phyloP scores from a whole-genome alignment of 768 basidiomycete genomes.

The Boletus rubropictus region DNA sequence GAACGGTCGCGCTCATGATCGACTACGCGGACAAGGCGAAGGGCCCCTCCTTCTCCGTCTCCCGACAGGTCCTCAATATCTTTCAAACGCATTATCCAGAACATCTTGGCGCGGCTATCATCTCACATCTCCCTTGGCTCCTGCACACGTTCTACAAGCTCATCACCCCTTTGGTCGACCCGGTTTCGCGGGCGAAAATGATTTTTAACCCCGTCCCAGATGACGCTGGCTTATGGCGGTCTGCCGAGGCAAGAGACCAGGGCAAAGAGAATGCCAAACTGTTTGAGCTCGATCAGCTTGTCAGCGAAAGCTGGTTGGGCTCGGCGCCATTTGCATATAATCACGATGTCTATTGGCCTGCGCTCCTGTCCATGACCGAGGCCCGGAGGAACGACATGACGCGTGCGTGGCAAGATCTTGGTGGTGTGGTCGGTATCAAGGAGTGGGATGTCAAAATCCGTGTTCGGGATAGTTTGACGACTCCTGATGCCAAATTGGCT shows the following conservation, averaged over 20 bases:
- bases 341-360: slow-evolving; percentile 72
- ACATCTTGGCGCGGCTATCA: slow-evolving; percentile 67
- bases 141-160: slow-evolving; percentile 71
- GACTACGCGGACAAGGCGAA: slow-evolving; percentile 74
- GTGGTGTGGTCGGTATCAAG: slow-evolving; percentile 62
- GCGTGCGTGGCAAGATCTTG: slow-evolving; percentile 61
- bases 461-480: slow-evolving; percentile 14
- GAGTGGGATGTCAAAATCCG: slow-evolving; percentile 72
- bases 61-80: slow-evolving; percentile 49
- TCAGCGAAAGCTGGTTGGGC: slow-evolving; percentile 68
- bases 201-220: slow-evolving; percentile 58
- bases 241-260: slow-evolving; percentile 20
- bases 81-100: slow-evolving; percentile 85
- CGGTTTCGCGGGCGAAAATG: slow-evolving; percentile 69
- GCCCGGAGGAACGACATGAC: slow-evolving; percentile 47
- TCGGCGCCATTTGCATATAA: slow-evolving; percentile 60
- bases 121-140: slow-evolving; percentile 76
- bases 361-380: slow-evolving; percentile 50
- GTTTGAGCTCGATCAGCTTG: slow-evolving; percentile 65
- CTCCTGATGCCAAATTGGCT: background rate
- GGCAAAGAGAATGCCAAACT: slow-evolving; percentile 29
- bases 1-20: slow-evolving; percentile 66
- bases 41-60: slow-evolving; percentile 38
- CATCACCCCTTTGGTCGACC: slow-evolving; percentile 78
- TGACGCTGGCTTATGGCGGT: slow-evolving; percentile 25